Base-by-base conservation (phyloP, 352 stramenopile species). In the Elongisporangium undulatum region DNA sequence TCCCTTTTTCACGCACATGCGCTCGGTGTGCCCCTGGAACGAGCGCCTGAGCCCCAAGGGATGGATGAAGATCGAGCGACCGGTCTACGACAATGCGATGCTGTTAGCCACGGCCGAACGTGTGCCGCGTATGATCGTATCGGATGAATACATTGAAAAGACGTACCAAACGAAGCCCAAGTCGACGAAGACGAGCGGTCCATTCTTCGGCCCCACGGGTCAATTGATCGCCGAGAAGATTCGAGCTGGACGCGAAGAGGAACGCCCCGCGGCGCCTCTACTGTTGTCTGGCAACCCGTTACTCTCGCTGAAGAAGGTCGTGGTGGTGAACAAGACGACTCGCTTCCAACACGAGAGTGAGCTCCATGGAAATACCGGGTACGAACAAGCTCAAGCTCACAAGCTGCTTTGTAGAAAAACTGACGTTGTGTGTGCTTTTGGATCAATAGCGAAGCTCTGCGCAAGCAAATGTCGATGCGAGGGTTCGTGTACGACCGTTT, bases 381-480 rank as follows among this genome's bases (percentile, higher is more conserved):
- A 69, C 48, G 81, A 71, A 52, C 26, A 21, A 5, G 51, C 60
- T 51, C 16, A 34, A 56, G 23, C 41, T 26, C 39, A 22, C 56
- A 75, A n/a, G 59, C 13, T 53, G 20, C 16, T 54, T 24, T 53
- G 49, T 51, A 29, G n/a, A 12, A 49, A 34, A 13, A 23, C 15
- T 61, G 19, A 48, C 48, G 5, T 53, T 55, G 48, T 62, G 3
- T 61, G 51, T 53, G 22, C 50, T 67, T 24, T 17, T 69, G 16
- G 10, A 69, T 56, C 53, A 62, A 16, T 49, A 94, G 83, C n/a
- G 86, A 95, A 66, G 85, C 82, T 20, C 62, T 95, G 50, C 80
- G 85, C 22, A 95, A 95, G 75, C 84, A 95, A 73, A 94, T 95
- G 86, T 95, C 86, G 2, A 93, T 95, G 86, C 82, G 86, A 57